Evolutionary conservation across 1,139 yeast species (phyloP).

Genomic region (Geotrichum macrosporum): DNA sequence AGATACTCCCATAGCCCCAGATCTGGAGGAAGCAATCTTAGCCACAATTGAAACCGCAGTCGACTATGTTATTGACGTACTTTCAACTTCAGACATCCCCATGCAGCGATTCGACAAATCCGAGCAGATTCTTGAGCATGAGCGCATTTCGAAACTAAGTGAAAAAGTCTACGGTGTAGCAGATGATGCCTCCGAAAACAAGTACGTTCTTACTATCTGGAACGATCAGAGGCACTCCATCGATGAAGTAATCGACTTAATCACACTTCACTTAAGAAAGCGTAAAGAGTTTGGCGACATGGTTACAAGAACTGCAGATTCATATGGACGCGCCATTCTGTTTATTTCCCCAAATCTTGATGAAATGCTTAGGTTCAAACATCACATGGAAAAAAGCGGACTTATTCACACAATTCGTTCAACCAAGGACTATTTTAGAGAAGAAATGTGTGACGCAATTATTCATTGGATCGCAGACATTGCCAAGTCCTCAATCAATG

Average conservation of each 20-base stretch:
- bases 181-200: conserved; percentile 46
- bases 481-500: conserved; percentile 52
- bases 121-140: conserved; percentile 30
- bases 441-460: conserved; percentile 75
- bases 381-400: conserved; percentile 54
- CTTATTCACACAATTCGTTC: conserved; percentile 64
- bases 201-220: conserved; percentile 59
- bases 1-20: conserved; percentile 29
- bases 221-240: conserved; percentile 77
- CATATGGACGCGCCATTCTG: conserved; percentile 66
- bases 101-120: conserved; percentile 32
- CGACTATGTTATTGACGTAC: conserved; percentile 75
- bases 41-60: conserved; percentile 52
- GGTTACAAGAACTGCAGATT: conserved; percentile 64
- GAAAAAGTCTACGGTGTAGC: conserved; percentile 41
- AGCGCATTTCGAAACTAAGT: conserved; percentile 38
- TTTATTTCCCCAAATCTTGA: conserved; percentile 52
- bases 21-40: conserved; percentile 30
- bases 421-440: conserved; percentile 67
- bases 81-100: conserved; percentile 45
- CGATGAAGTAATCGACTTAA: conserved; percentile 65
- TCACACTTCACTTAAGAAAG: conserved; percentile 61
- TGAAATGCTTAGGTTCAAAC: conserved; percentile 52
- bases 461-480: conserved; percentile 61
- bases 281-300: conserved; percentile 64